phyloP scores from a whole-genome alignment of 768 basidiomycete species.

The Xerocomus spinulosus region DNA sequence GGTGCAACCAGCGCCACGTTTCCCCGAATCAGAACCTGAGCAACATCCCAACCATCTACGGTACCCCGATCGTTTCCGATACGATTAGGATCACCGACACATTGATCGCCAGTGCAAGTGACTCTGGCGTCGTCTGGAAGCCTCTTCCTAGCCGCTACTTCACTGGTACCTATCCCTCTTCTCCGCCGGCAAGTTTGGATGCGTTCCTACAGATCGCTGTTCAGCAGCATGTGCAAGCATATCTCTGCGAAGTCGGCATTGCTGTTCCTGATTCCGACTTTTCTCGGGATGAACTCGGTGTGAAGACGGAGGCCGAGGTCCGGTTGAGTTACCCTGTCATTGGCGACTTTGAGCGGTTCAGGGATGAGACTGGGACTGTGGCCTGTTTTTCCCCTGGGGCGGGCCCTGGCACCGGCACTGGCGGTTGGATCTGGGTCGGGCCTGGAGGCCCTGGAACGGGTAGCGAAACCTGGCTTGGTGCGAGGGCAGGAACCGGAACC shows the following conservation, averaged over 20 bases:
- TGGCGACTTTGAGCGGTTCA: neutral
- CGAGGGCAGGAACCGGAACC: neutral
- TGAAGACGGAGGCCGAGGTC: neutral
- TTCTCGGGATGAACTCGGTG: neutral
- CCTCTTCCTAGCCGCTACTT: constrained; percentile 1
- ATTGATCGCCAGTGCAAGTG: neutral
- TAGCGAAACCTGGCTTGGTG: neutral
- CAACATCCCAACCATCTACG: constrained; percentile 7
- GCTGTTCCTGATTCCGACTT: neutral
- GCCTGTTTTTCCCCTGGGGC: too few relatives aligned
- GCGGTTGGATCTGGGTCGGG: neutral
- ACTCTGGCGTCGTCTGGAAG: neutral
- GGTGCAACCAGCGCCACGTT: neutral
- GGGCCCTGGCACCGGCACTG: neutral
- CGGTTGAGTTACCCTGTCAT: neutral
- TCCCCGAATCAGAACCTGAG: constrained; percentile 8
- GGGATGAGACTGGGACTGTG: neutral
- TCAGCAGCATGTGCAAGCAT: neutral
- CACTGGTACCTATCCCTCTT: neutral
- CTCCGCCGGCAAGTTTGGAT: neutral
- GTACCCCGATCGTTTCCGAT: neutral
- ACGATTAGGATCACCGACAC: neutral
- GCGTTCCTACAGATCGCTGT: neutral
- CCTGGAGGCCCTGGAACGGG: neutral
- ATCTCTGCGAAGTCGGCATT: neutral